A percentile compares a stretch with the other conserved stretches of the same genome.
These are phyloP conservation scores for Taiozyma onychis DNA, from an alignment of 1,139 yeast species.

Conservation along the genomic window DNA sequence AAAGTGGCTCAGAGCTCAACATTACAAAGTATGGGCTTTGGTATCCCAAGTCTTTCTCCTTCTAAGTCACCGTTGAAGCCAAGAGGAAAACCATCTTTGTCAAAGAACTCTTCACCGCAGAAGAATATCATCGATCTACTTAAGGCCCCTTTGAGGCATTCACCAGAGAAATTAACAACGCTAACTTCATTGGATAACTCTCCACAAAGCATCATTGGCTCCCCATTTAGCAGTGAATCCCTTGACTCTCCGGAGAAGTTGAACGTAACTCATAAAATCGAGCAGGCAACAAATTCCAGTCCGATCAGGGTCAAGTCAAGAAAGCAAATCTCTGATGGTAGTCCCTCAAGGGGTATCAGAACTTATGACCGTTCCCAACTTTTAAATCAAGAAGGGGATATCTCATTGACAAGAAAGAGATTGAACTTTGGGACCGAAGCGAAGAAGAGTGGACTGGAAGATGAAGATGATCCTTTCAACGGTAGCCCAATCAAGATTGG, in stretches of 20 bases:
- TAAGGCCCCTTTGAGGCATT: not conserved
- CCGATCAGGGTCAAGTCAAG: slow-evolving; percentile 2
- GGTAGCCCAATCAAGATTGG: not conserved
- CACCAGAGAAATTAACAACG: not conserved
- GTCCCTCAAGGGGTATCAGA: slow-evolving; percentile 1
- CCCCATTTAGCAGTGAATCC: not conserved
- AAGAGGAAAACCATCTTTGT: not conserved
- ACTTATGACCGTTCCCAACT: not conserved
- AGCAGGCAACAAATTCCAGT: not conserved
- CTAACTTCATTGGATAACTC: not conserved
- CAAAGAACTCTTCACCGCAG: not conserved
- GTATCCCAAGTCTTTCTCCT: not conserved
- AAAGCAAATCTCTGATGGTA: not conserved
- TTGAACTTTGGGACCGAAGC: not conserved
- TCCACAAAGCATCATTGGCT: not conserved
- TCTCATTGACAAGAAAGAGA: not conserved
- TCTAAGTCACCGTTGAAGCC: not conserved
- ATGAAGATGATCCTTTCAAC: not conserved
- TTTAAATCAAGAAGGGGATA: not conserved
- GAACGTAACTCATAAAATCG: not conserved
- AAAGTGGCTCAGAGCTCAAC: not conserved
- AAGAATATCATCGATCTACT: not conserved
- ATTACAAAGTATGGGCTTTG: slow-evolving; percentile 1
- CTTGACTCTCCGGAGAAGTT: not conserved
- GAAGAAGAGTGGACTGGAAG: not conserved